Conservation (phyloP, 1,284 basidiomycete genomes). For the Apiotrichum siamense region DNA sequence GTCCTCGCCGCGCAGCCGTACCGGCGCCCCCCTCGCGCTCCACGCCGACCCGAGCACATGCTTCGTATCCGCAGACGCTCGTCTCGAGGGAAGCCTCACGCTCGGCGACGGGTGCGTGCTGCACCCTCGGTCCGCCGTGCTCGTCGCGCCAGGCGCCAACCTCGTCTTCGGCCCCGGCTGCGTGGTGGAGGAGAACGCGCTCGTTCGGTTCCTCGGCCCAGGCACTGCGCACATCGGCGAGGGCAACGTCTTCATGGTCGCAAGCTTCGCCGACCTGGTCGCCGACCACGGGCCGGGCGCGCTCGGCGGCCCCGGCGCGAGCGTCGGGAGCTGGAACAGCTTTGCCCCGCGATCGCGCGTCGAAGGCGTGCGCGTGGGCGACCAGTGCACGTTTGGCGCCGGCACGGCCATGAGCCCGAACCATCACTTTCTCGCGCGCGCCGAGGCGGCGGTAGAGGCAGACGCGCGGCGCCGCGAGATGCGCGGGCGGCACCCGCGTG, state of each 20-base stretch:
- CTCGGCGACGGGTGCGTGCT: slow-evolving; percentile 79
- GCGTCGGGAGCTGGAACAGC: slow-evolving; percentile 8
- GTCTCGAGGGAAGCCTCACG: slow-evolving; percentile 84
- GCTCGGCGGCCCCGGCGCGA: background rate
- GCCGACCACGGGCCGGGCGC: no score
- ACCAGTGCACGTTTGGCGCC: slow-evolving; percentile 5
- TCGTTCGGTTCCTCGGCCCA: slow-evolving; percentile 72
- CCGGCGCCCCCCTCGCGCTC: background rate
- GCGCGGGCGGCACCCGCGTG: no score
- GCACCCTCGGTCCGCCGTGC: slow-evolving; percentile 88
- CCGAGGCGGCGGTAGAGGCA: no score
- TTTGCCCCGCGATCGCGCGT: slow-evolving; percentile 3
- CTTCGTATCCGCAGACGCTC: slow-evolving; percentile 76
- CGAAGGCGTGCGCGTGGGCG: slow-evolving; percentile 10
- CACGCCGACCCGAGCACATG: background rate
- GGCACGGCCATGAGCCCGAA: background rate
- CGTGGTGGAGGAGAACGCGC: slow-evolving; percentile 83
- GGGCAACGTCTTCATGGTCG: slow-evolving; percentile 87
- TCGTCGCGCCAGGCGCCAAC: slow-evolving; percentile 67
- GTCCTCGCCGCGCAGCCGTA: background rate
- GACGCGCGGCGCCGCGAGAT: no score
- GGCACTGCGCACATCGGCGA: slow-evolving; percentile 73
- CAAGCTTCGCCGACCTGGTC: slow-evolving; percentile 61
- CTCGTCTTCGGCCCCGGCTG: slow-evolving; percentile 81
- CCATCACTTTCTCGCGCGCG: background rate